These are phyloP conservation scores for Raffaelea albimanens DNA, from an alignment of 2,329 filamentous ascomycete species.

Conservation along the genomic window DNA sequence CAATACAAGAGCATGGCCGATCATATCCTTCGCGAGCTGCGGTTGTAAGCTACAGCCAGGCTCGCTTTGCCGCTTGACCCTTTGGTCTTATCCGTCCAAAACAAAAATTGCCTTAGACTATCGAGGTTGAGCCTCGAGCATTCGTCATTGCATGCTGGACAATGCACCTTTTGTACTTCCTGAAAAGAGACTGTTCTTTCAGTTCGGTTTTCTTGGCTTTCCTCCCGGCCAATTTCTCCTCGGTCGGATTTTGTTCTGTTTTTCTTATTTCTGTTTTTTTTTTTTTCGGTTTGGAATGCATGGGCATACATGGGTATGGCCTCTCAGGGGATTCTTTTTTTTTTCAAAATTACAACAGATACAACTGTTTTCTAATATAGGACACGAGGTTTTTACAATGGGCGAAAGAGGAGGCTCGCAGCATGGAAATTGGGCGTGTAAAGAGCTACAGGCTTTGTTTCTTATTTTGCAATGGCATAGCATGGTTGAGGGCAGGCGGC, in stretches of 20 bases:
- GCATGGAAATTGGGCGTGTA: neutral
- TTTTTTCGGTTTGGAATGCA: neutral
- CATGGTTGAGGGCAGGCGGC: neutral
- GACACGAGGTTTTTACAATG: neutral
- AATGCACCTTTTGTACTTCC: neutral
- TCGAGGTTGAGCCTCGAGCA: too few relatives aligned
- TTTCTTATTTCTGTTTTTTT: neutral
- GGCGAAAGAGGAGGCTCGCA: neutral
- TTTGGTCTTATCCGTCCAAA: too few relatives aligned
- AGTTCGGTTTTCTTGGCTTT: neutral
- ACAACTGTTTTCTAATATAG: neutral
- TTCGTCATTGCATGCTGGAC: neutral
- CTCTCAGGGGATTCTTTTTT: too few relatives aligned
- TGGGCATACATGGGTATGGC: too few relatives aligned
- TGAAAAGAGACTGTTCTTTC: neutral
- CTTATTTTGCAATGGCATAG: neutral
- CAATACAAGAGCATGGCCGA: conserved; percentile 99
- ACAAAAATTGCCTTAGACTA: too few relatives aligned
- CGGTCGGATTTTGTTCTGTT: neutral
- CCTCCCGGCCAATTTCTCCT: neutral
- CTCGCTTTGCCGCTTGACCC: too few relatives aligned
- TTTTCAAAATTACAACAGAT: neutral
- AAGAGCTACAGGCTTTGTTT: neutral
- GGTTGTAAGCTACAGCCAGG: conserved; percentile 46
- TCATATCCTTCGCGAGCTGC: conserved; percentile 79